Percentiles rank a stretch among this genome's conserved stretches.
phyloP scores from a whole-genome alignment of 495 filamentous ascomycete genomes.

The Aspergillus kassunensis region DNA sequence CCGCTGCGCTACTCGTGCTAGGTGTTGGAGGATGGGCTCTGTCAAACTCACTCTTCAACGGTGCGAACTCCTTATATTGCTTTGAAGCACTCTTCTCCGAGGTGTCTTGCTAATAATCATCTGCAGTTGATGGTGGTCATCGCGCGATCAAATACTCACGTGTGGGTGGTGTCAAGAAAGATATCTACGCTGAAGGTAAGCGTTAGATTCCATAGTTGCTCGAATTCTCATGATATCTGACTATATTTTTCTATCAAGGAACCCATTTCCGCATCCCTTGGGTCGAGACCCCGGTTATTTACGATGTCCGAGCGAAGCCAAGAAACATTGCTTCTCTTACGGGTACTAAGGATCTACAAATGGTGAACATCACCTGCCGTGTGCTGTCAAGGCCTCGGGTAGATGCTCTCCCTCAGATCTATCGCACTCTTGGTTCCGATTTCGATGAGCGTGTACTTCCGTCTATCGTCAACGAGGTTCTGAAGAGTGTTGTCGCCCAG shows the following conservation, averaged over 20 bases:
- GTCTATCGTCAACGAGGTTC: conserved; percentile 96
- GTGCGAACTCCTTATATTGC: conserved; percentile 31
- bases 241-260: conserved; percentile 48
- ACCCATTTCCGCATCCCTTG: conserved; percentile 92
- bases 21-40: conserved; percentile 60
- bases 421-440: conserved; percentile 90
- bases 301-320: conserved; percentile 96
- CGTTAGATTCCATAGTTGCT: conserved; percentile 3
- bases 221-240: conserved; percentile 14
- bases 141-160: conserved; percentile 98
- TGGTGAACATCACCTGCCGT: conserved; percentile 99
- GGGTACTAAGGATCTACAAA: conserved; percentile 98
- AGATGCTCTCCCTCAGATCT: conserved; percentile 89
- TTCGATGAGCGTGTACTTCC: conserved; percentile 97
- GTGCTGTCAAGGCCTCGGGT: conserved; percentile 89
- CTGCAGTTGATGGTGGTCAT: conserved; percentile 91
- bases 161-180: conserved; percentile 88
- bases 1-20: conserved; percentile 53
- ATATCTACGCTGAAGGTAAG: conserved; percentile 93
- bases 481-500: conserved; percentile 98
- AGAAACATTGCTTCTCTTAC: conserved; percentile 95
- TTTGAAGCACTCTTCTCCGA: not conserved
- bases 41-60: conserved; percentile 94
- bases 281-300: conserved; percentile 94
- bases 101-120: not conserved